Evolutionary conservation across 208 protist genomes (phyloP), one percentile per base, ranked within the genome.

Genomic region (Acanthamoeba lenticulata): DNA sequence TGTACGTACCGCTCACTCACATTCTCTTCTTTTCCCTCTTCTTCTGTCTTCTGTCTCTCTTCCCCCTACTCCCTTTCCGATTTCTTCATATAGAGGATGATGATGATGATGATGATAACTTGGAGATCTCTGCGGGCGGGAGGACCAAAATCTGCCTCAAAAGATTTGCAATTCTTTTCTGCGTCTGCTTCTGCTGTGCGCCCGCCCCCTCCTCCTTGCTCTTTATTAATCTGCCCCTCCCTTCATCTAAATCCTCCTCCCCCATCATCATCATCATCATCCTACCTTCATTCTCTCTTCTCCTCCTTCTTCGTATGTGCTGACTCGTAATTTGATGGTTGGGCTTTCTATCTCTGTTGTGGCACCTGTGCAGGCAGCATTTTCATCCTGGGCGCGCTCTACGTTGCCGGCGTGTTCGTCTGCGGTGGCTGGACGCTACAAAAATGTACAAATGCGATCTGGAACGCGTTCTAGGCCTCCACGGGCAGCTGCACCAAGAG

Each of bases 401-500:
- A 83, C 74, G 74, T 83, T 40, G 74, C 74, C 4, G 74, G 74
- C 42, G 74, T 83, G 34, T 83, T 83, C 29, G 74, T 83, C 7
- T 83, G 74, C 42, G 74, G 74, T 40, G 74, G 74, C 40, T 83
- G 74, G 74, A 83, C 74, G 42, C 74, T 83, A 21, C 74, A 83
- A n/a, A 83, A 83, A 83, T 83, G 74, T 83, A 83, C 74, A 83
- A 83, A 83, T 83, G 74, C 74, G 36, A n/a, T 83, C 29, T 83
- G 74, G 74, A 83, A 83, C 42, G 74, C 74, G 74, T 83, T 83
- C 74, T 83, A 74, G 65, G 17, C 55, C 55, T 52, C 45, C 45
- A 15, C 45, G 9, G n/a, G n/a, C n/a, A n/a, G n/a, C n/a, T n/a
- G n/a, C n/a, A n/a, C n/a, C n/a, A n/a, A n/a, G n/a, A n/a, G n/a